Base-by-base conservation (phyloP, 257 asterid genomes). In the Craterostigma plantagineum region DNA sequence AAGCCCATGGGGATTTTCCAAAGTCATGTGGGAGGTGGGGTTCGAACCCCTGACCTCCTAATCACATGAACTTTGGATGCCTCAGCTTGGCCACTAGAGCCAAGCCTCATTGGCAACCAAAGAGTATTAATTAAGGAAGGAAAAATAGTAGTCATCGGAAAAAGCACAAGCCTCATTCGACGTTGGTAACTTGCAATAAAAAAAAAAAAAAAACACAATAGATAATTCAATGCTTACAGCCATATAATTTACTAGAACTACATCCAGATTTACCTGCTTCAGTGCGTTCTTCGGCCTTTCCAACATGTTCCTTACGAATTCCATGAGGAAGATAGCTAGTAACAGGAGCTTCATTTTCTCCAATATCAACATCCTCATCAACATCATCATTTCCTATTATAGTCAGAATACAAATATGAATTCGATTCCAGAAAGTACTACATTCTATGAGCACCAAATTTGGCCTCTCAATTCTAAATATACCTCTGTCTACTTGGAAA, bases 361-460 rank as follows among this genome's bases (percentile, higher is more conserved):
- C 85, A 62, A 81, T 77, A 65, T 81, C 94, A 35, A 75, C 69
- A 57, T 78, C 91, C 71, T 75, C 91, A 17, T 81, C 91, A 35
- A 63, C 79, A 35, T 52, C 60, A 43, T 67, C 91, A 57, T 65
- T 61, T 14, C 33, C 48, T 43, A 43, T 2, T 13, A 40, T 10
- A 10, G 12, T 4, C 2, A 12, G 4, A 40, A 12, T 4, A 36
- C 40, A 36, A 9, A 9, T 6, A 23, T 23, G 30, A 23, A 23
- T 2, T 36, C 8, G 11, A 3, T 2, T 36, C 11, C 12, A 1
- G 8, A 3, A 36, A 12, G 14, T 12, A 36, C 11, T 8, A 36
- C 14, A 36, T 2, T 10, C 3, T 36, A 9, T 4, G 12, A 36
- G 40, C 40, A 36, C 11, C 14, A 36, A 9, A 36, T 9, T 9